Percentiles rank a stretch among this genome's conserved stretches.
These are phyloP conservation scores for Phragmites australis DNA, from an alignment of 176 grass and related monocot genomes.

Conservation along the genomic window DNA sequence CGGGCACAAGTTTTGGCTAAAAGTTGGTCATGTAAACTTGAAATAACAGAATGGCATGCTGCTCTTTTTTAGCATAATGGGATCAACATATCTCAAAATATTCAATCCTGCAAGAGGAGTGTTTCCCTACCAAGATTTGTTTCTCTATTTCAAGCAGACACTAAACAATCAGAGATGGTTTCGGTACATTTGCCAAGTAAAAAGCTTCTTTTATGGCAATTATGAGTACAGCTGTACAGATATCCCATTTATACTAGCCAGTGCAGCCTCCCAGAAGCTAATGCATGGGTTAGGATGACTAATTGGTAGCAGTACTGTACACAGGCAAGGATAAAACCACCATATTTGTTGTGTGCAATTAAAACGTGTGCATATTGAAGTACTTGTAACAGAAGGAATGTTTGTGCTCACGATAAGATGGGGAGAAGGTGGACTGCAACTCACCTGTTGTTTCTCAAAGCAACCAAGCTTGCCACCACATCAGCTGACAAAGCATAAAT, in stretches of 20 bases:
- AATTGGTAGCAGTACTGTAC: background rate
- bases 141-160: constrained; percentile 21
- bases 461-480: constrained; percentile 92
- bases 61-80: background rate
- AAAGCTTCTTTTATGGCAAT: background rate
- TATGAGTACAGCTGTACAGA: background rate
- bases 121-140: background rate
- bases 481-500: constrained; percentile 99
- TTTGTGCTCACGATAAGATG: background rate
- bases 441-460: constrained; percentile 90
- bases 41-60: background rate
- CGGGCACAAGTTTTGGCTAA: background rate
- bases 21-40: background rate
- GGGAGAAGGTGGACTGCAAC: constrained; percentile 6
- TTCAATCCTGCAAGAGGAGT: background rate
- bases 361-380: background rate
- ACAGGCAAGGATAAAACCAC: background rate
- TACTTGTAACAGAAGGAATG: constrained; percentile 3
- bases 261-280: background rate
- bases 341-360: constrained; percentile 1
- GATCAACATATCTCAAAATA: constrained; percentile 11
- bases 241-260: constrained; percentile 9
- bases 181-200: background rate
- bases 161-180: background rate
- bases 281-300: background rate